Conservation (phyloP, 306 rosid genomes). For the Carpinus fangiana region DNA sequence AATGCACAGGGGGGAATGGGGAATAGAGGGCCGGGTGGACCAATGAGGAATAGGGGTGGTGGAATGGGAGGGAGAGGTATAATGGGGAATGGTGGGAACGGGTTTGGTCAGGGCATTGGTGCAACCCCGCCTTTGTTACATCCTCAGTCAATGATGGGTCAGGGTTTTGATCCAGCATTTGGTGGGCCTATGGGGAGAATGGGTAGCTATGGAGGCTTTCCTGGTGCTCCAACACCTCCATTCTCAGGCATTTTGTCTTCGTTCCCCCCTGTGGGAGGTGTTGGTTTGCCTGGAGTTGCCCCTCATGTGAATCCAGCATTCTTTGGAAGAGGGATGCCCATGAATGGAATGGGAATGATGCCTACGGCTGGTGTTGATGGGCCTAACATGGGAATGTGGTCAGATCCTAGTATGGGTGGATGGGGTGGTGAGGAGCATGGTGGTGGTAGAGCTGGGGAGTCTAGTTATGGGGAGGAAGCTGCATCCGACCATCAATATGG, state of each 20-base stretch:
- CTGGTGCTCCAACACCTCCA: conserved; percentile 82
- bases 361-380: conserved; percentile 81
- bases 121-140: conserved; percentile 78
- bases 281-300: conserved; percentile 93
- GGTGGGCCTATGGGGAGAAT: conserved; percentile 92
- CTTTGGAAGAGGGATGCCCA: conserved; percentile 94
- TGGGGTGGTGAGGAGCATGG: conserved; percentile 93
- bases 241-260: conserved; percentile 82
- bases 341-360: conserved; percentile 99
- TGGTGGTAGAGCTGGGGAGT: conserved; percentile 86
- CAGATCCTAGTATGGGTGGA: conserved; percentile 91
- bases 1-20: conserved; percentile 82
- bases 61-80: conserved; percentile 90
- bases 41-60: conserved; percentile 77
- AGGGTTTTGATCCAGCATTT: conserved; percentile 95
- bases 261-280: conserved; percentile 82
- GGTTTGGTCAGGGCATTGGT: conserved; percentile 90
- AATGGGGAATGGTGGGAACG: conserved; percentile 89
- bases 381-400: conserved; percentile 98
- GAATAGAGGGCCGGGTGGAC: conserved; percentile 77
- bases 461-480: conserved; percentile 97
- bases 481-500: conserved; percentile 94
- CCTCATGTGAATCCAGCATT: conserved; percentile 98
- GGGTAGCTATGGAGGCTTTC: conserved; percentile 92
- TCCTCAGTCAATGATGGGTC: conserved; percentile 90